A percentile compares a stretch with the other conserved stretches of the same genome.
Evolutionary conservation across 2,329 filamentous ascomycete species (phyloP).

Genomic region (Alternaria longipes): DNA sequence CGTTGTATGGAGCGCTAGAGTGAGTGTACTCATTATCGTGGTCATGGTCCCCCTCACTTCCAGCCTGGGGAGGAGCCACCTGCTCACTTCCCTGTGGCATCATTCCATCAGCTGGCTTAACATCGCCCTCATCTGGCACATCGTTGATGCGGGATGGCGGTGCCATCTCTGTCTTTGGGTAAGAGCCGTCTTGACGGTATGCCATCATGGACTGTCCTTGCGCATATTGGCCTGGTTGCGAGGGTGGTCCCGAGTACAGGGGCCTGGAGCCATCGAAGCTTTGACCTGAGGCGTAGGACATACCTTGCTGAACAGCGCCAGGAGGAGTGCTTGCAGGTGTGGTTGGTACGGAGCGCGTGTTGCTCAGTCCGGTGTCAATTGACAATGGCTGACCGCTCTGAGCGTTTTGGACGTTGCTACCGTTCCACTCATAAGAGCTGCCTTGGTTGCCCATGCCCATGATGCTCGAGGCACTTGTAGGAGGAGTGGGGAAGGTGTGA

Average conservation of each 20-base stretch:
- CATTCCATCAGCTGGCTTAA: slow-evolving; percentile 72
- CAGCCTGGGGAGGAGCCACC: slow-evolving; percentile 63
- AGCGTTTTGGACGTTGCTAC: slow-evolving; percentile 52
- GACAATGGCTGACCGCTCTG: slow-evolving; percentile 76
- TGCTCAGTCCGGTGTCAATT: slow-evolving; percentile 81
- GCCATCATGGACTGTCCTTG: slow-evolving; percentile 71
- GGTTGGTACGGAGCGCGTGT: slow-evolving; percentile 84
- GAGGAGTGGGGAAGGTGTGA: slow-evolving; percentile 93
- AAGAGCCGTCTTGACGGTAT: slow-evolving; percentile 61
- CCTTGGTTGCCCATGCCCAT: slow-evolving; percentile 79
- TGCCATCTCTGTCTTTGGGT: slow-evolving; percentile 88
- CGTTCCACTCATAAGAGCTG: slow-evolving; percentile 80
- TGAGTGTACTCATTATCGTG: slow-evolving; percentile 88
- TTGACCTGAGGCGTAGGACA: slow-evolving; percentile 78
- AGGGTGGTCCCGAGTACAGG: slow-evolving; percentile 77
- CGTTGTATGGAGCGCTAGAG: slow-evolving; percentile 74
- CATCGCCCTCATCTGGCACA: slow-evolving; percentile 67
- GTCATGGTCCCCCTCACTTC: slow-evolving; percentile 77
- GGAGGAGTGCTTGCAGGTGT: slow-evolving; percentile 93
- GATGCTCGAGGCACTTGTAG: slow-evolving; percentile 89
- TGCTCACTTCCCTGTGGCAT: slow-evolving; percentile 58
- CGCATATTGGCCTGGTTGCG: slow-evolving; percentile 74
- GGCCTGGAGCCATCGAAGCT: slow-evolving; percentile 79
- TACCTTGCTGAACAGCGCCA: slow-evolving; percentile 78
- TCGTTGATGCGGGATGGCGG: slow-evolving; percentile 74